These are phyloP conservation scores for Leccinum fallax DNA, from an alignment of 1,284 basidiomycete genomes.

Conservation along the genomic window DNA sequence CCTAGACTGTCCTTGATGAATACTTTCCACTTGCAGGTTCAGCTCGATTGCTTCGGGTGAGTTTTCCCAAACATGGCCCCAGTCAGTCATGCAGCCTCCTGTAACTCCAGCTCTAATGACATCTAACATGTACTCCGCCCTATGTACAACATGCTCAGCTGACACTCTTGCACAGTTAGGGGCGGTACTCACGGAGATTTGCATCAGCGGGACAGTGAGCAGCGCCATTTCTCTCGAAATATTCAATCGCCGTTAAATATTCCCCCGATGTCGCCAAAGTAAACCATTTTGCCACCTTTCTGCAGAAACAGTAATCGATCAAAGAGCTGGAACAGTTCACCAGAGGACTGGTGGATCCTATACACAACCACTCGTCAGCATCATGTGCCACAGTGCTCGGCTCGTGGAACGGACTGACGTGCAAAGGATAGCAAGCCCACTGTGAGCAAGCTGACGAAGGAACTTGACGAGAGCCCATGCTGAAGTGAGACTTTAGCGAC, in stretches of 20 bases:
- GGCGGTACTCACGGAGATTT: constrained; percentile 35
- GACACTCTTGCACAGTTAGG: not conserved
- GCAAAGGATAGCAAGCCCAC: constrained; percentile 73
- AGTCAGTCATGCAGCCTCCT: constrained; percentile 42
- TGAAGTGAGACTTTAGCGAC: not conserved
- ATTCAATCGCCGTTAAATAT: constrained; percentile 52
- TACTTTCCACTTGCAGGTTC: constrained; percentile 22
- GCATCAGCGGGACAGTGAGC: constrained; percentile 42
- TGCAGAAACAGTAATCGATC: constrained; percentile 59
- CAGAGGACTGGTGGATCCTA: constrained; percentile 52
- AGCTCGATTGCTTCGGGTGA: constrained; percentile 39
- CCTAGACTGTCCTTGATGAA: constrained; percentile 32
- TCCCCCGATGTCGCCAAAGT: constrained; percentile 72
- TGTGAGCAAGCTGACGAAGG: constrained; percentile 75
- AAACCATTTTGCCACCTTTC: constrained; percentile 73
- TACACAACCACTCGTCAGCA: not conserved
- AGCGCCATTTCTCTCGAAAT: constrained; percentile 67
- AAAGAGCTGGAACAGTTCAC: constrained; percentile 70
- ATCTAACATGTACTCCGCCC: constrained; percentile 70
- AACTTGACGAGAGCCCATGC: constrained; percentile 85
- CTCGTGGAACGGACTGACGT: constrained; percentile 53
- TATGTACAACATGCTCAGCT: constrained; percentile 19
- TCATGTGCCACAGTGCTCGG: not conserved
- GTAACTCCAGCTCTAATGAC: constrained; percentile 67
- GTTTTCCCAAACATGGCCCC: constrained; percentile 46